Conservation (phyloP, 179 eudicot genomes). For the Nepenthes alata region DNA sequence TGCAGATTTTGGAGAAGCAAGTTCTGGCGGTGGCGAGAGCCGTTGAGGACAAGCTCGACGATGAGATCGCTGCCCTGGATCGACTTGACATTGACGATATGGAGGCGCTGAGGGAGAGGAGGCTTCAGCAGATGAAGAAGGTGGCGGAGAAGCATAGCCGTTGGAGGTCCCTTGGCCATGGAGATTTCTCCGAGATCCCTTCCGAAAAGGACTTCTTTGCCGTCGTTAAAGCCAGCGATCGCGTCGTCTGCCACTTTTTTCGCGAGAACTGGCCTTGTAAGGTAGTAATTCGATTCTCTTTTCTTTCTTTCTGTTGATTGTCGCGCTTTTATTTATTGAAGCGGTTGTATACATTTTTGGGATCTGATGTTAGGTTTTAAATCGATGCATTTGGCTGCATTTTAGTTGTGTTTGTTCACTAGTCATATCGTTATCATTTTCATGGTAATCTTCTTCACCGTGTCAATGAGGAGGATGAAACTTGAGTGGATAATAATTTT, state of each 20-base stretch:
- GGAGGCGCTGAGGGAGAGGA: conserved; percentile 66
- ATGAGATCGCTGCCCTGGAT: conserved; percentile 70
- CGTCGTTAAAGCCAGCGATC: conserved; percentile 71
- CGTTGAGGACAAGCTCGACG: conserved; percentile 79
- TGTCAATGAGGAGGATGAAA: no score
- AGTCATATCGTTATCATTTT: no score
- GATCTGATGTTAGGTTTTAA: no score
- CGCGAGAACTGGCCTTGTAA: conserved; percentile 98
- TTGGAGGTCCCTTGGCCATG: conserved; percentile 82
- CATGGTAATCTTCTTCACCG: no score
- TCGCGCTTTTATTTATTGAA: no score
- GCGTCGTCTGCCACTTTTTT: conserved; percentile 89
- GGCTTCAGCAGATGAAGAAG: conserved; percentile 87
- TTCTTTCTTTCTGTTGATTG: no score
- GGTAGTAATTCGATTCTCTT: conserved; percentile 19
- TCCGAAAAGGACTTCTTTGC: conserved; percentile 80
- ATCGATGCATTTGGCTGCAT: no score
- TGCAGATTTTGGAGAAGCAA: conserved; percentile 73
- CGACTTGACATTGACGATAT: conserved; percentile 72
- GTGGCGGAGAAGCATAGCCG: conserved; percentile 86
- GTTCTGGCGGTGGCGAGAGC: conserved; percentile 75
- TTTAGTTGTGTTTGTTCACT: no score
- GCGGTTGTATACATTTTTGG: no score
- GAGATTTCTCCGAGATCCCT: conserved; percentile 76
- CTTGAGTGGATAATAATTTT: no score